Conservation (phyloP, 345 rosid genomes). For the Hypericum perforatum region DNA sequence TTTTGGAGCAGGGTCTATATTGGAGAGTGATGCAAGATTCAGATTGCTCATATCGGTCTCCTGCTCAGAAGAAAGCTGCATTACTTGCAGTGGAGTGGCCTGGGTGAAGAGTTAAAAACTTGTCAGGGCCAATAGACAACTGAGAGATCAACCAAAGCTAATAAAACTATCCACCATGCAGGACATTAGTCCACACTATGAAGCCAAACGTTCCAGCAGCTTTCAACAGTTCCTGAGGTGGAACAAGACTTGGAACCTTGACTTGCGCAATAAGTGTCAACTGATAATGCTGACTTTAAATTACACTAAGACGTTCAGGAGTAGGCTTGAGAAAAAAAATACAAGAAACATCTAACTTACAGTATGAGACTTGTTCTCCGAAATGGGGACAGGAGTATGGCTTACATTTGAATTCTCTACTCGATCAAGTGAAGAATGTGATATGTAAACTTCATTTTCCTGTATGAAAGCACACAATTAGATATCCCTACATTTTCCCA, state of each 20-base stretch:
- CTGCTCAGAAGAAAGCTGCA: conserved; percentile 19
- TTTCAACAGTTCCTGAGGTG: not conserved
- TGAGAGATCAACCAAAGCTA: not conserved
- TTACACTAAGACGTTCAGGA: not conserved
- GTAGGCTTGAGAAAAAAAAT: not conserved
- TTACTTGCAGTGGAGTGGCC: conserved; percentile 28
- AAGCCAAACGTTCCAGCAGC: too few relatives aligned
- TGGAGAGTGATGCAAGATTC: conserved; percentile 22
- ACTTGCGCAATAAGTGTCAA: too few relatives aligned
- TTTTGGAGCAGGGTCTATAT: conserved; percentile 27
- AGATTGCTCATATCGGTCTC: conserved; percentile 14
- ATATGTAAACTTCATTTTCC: conserved; percentile 27
- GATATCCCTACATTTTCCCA: too few relatives aligned
- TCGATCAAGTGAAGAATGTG: conserved; percentile 24
- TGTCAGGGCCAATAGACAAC: not conserved
- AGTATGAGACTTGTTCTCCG: conserved; percentile 12
- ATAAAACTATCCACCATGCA: too few relatives aligned
- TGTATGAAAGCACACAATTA: conserved; percentile 2
- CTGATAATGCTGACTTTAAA: too few relatives aligned
- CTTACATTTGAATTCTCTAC: conserved; percentile 16
- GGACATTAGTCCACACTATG: too few relatives aligned
- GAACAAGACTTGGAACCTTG: too few relatives aligned
- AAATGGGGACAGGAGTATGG: conserved; percentile 18
- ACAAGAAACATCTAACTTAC: conserved; percentile 21
- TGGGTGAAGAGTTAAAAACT: conserved; percentile 5